Evolutionary conservation across 345 rosid species (phyloP), one percentile per base, ranked within the genome.

Genomic region (Sonneratia alba): DNA sequence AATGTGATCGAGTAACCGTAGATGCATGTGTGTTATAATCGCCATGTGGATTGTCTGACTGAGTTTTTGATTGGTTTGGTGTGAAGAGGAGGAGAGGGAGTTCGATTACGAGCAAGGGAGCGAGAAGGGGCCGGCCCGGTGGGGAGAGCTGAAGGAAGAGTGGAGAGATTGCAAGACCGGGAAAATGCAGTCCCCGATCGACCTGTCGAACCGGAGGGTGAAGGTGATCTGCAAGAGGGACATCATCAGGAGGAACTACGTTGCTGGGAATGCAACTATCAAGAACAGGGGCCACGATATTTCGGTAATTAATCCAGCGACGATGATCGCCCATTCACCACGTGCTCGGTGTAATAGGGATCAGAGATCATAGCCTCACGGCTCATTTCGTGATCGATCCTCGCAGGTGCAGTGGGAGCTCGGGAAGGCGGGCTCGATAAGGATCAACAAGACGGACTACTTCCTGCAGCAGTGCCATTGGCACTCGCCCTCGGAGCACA

Each of bases 401-500:
- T 47, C 3, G 79, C 86, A 88, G 92, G 71, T 90, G 18, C 70
- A 81, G 66, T 89, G 92, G 88, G 79, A 76, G 47, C 70, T 78
- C 11, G 3, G 71, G 67, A 59, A 62, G 1, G 96, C 88, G 1
- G 85, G 85, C 32, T 85, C 81, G 62, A 77, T 90, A 36, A 38
- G 55, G 72, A 74, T 89, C 3, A 85, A 86, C 77, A 83, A 82
- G 36, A 83, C 79, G 1, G 74, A 72, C 34, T 92, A 79, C 76
- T 55, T 78, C 53, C 96, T 92, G 57, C 81, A 78, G 53, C 95
- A 88, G 76, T 63, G 76, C 70, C 98, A 92, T 68, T 92, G 98
- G 96, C 93, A 90, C 75, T 77, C 95, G 4, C 95, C 95, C 70
- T 90, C 96, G 12, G 95, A 90, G 82, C 95, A 90, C 27, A 79